Evolutionary conservation across 2,329 filamentous ascomycete species (phyloP).

Genomic region (Aspergillus arachidicola): DNA sequence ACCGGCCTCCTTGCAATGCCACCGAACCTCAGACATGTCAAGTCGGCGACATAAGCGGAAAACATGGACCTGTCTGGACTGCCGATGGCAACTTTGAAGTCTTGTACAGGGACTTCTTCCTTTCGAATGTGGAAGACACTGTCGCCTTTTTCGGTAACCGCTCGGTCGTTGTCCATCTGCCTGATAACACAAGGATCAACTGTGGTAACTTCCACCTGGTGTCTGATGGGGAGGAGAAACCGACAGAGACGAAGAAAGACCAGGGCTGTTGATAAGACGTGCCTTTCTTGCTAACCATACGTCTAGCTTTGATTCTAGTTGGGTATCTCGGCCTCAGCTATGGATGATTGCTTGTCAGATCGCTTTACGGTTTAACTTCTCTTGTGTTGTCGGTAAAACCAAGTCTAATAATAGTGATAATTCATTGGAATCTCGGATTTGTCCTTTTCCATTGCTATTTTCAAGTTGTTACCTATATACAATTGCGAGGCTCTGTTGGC

Average conservation of each 20-base stretch:
- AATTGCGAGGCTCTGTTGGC: not conserved
- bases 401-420: not conserved
- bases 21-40: constrained; percentile 66
- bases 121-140: constrained; percentile 45
- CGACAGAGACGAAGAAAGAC: not conserved
- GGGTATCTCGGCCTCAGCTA: not conserved
- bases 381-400: not conserved
- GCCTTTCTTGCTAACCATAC: not conserved
- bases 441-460: not conserved
- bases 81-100: constrained; percentile 42
- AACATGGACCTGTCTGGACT: constrained; percentile 64
- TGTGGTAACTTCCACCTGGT: constrained; percentile 58
- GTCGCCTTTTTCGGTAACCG: constrained; percentile 57
- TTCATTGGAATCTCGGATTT: not conserved
- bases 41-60: constrained; percentile 75
- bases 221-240: not conserved
- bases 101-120: constrained; percentile 52
- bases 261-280: not conserved
- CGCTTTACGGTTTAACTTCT: not conserved
- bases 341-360: not conserved
- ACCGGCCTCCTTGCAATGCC: constrained; percentile 63
- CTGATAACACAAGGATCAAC: constrained; percentile 56
- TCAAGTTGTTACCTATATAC: not conserved
- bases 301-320: not conserved
- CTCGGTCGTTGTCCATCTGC: constrained; percentile 57